Percentiles rank a stretch among this genome's conserved stretches.
Conservation (phyloP, 345 rosid species). For the Populus tremula region DNA sequence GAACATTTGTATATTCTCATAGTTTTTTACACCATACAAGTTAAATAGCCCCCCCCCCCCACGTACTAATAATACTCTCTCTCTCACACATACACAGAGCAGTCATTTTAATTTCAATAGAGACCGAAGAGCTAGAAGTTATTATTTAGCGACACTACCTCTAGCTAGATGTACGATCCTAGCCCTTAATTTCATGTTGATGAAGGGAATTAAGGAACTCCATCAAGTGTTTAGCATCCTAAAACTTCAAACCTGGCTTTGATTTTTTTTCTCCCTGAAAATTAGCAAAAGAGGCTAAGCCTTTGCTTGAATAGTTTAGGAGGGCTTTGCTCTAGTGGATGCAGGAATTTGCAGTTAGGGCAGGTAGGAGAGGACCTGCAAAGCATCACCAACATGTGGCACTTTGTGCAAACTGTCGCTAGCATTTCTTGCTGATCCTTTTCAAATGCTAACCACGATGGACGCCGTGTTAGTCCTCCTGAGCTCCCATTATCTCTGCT, state of each 20-base stretch:
- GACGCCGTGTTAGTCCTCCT: slow-evolving; percentile 21
- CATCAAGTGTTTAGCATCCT: neutral
- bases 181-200: neutral
- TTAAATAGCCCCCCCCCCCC: neutral
- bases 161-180: no score
- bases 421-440: slow-evolving; percentile 58
- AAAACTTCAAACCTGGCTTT: neutral
- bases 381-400: slow-evolving; percentile 88
- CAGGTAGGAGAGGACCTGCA: slow-evolving; percentile 70
- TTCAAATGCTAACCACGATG: slow-evolving; percentile 52
- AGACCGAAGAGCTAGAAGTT: neutral
- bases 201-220: neutral
- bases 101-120: neutral
- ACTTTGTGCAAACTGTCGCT: slow-evolving; percentile 65
- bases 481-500: slow-evolving; percentile 16
- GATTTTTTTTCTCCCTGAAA: neutral
- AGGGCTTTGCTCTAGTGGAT: slow-evolving; percentile 53
- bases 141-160: neutral
- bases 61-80: neutral
- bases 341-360: slow-evolving; percentile 93
- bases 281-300: slow-evolving; percentile 49
- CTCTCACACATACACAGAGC: no score
- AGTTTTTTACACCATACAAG: neutral
- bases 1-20: neutral
- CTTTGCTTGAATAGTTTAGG: slow-evolving; percentile 46